Percentiles rank a stretch among this genome's conserved stretches.
Conservation (phyloP, 1,284 basidiomycete genomes). For the Chondrostereum purpureum region DNA sequence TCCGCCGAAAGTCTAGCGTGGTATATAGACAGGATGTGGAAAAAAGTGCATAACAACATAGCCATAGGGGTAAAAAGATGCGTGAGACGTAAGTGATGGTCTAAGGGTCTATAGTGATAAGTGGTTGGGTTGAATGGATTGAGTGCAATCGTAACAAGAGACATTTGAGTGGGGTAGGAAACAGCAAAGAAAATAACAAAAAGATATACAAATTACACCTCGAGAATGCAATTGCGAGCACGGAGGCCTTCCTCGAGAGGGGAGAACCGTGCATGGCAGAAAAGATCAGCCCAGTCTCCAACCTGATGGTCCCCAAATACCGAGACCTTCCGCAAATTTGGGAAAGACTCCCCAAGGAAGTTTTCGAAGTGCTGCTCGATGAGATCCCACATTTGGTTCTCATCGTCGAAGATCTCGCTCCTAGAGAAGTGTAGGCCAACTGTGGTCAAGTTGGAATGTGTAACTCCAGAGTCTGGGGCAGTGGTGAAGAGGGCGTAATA, state of each 20-base stretch:
- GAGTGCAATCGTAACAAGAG: background rate
- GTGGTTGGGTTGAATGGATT: too few relatives aligned
- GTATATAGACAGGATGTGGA: too few relatives aligned
- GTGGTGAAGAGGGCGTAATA: constrained; percentile 51
- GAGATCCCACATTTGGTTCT: constrained; percentile 34
- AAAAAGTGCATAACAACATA: background rate
- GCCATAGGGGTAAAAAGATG: background rate
- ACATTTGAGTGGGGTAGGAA: background rate
- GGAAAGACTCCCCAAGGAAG: constrained; percentile 29
- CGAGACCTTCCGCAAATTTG: constrained; percentile 31
- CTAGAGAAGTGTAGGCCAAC: constrained; percentile 45
- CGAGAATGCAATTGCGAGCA: constrained; percentile 11
- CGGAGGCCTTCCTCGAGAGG: constrained; percentile 11
- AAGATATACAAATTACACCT: background rate
- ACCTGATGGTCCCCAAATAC: constrained; percentile 38
- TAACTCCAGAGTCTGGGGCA: constrained; percentile 22
- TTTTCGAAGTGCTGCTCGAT: constrained; percentile 41
- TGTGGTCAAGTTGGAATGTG: constrained; percentile 30
- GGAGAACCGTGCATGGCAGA: constrained; percentile 27
- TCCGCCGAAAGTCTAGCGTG: too few relatives aligned
- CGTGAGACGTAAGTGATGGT: background rate
- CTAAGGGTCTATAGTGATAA: background rate
- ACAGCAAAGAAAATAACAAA: background rate
- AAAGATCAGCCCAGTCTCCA: constrained; percentile 40
- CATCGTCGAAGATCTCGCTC: constrained; percentile 30